phyloP scores from a whole-genome alignment of 768 basidiomycete species.

The Naganishia vishniacii region DNA sequence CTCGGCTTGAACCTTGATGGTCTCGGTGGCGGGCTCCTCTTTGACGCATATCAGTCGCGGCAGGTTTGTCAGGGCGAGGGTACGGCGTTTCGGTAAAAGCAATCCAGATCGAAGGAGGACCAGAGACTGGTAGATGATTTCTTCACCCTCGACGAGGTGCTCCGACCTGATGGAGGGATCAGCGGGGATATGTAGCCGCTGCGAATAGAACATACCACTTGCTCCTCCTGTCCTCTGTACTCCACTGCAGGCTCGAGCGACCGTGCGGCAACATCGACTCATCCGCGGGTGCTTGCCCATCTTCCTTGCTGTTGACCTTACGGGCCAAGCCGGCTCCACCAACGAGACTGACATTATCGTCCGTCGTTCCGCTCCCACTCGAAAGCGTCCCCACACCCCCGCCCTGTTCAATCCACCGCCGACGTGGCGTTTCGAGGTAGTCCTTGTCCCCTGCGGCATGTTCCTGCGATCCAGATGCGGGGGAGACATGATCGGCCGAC shows the following conservation, averaged over 20 bases:
- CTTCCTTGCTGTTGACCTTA: background rate
- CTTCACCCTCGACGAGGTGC: constrained; percentile 39
- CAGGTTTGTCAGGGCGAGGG: constrained; percentile 9
- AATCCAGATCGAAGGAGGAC: too few relatives aligned
- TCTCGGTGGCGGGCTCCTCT: constrained; percentile 31
- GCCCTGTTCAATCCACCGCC: constrained; percentile 26
- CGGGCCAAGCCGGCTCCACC: background rate
- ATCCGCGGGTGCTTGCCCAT: background rate
- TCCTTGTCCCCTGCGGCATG: background rate
- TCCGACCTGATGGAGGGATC: too few relatives aligned
- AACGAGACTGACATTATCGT: constrained; percentile 8
- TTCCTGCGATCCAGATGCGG: background rate
- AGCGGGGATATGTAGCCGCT: background rate
- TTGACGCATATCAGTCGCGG: constrained; percentile 45
- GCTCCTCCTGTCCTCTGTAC: too few relatives aligned
- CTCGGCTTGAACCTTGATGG: constrained; percentile 39
- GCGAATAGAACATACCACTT: background rate
- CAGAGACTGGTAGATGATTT: constrained; percentile 36
- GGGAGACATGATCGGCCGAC: background rate
- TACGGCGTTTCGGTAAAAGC: too few relatives aligned
- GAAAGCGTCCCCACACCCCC: constrained; percentile 24
- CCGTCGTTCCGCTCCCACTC: constrained; percentile 21
- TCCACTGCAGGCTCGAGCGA: background rate
- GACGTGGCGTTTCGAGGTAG: constrained; percentile 17
- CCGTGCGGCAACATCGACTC: background rate